Evolutionary conservation across 352 stramenopile genomes (phyloP), one percentile per base, ranked within the genome.

Genomic region (Phytopythium delawarense): DNA sequence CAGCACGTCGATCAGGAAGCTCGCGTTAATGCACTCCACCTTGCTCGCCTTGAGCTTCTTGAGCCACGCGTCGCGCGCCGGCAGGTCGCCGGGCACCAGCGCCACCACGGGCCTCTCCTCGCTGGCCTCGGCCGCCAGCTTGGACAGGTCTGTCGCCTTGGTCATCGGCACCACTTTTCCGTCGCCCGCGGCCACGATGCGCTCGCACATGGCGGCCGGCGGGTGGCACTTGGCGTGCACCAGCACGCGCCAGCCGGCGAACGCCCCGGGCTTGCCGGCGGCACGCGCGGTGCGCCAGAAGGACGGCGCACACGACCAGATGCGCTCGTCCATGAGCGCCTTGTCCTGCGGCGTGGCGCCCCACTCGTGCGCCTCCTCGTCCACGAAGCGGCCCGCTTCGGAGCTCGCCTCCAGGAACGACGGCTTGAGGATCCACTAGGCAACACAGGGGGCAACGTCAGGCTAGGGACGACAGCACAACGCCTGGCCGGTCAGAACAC

Each of bases 1-100:
- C 56, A 96, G 71, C 60, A 83, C 91, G 59, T 96, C 87, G 71
- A 96, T 91, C 32, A 96, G 71, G 53, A 96, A 94, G 37, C 63
- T 83, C 4, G 84, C 83, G 56, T 88, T 91, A 63, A 94, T 66
- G 66, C 83, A 88, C 61, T 85, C 75, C 18, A 96, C 66, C n/a
- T 81, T 71, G 40, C 81, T 69, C 16, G 65, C 62, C 51, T 78
- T 78, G 32, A 92, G 77, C 57, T 89, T 91, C 63, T 90, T 92
- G 59, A 93, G 45, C 80, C 81, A 92, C 42, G 69, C 35, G 59
- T 94, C 84, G 40, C 82, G 77, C 45, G 72, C 66, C 30, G 79
- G 71, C 32, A 91, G 66, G 18, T 87, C 78, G 0, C 65, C 67
- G 15, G 83, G 64, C 57, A 91, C 68, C 11, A 94, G 69, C 35